Evolutionary conservation across 805 yeast species (phyloP).

Genomic region (Cyberlindnera euphorbiae): DNA sequence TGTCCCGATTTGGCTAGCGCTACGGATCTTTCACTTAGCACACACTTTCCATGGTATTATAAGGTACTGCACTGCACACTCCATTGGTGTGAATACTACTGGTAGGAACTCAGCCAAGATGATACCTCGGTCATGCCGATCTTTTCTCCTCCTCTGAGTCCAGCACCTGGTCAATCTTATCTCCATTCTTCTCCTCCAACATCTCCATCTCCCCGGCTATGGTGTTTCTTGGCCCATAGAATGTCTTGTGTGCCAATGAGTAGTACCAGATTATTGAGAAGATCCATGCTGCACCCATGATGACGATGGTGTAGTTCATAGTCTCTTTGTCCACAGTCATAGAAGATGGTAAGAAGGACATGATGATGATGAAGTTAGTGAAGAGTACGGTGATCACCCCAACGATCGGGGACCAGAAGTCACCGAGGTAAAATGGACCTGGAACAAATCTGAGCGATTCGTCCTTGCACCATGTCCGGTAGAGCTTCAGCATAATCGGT

Average conservation of each 20-base stretch:
- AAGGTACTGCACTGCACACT: background rate
- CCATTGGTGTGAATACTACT: background rate
- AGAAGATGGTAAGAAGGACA: conserved; percentile 55
- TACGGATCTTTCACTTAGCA: no score
- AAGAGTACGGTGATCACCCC: conserved; percentile 44
- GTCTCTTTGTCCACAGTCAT: conserved; percentile 32
- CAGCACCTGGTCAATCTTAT: conserved; percentile 5
- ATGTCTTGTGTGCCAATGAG: conserved; percentile 47
- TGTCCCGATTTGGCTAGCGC: no score
- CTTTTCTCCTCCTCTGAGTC: conserved; percentile 4
- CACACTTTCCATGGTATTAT: no score
- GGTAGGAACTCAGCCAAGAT: no score
- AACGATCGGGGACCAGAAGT: conserved; percentile 34
- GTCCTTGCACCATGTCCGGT: conserved; percentile 32
- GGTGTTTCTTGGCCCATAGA: conserved; percentile 45
- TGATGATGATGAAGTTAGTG: conserved; percentile 44
- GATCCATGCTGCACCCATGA: conserved; percentile 59
- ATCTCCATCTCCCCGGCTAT: conserved; percentile 1
- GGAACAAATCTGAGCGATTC: conserved; percentile 39
- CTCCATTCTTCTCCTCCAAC: background rate
- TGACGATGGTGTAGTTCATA: conserved; percentile 70
- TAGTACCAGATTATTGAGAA: conserved; percentile 48
- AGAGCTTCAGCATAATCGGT: conserved; percentile 51
- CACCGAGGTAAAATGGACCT: conserved; percentile 61
- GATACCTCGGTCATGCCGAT: no score